A percentile compares a stretch with the other conserved stretches of the same genome.
These are phyloP conservation scores for Thielaviopsis musarum DNA, from an alignment of 2,329 filamentous ascomycete genomes.

Conservation along the genomic window DNA sequence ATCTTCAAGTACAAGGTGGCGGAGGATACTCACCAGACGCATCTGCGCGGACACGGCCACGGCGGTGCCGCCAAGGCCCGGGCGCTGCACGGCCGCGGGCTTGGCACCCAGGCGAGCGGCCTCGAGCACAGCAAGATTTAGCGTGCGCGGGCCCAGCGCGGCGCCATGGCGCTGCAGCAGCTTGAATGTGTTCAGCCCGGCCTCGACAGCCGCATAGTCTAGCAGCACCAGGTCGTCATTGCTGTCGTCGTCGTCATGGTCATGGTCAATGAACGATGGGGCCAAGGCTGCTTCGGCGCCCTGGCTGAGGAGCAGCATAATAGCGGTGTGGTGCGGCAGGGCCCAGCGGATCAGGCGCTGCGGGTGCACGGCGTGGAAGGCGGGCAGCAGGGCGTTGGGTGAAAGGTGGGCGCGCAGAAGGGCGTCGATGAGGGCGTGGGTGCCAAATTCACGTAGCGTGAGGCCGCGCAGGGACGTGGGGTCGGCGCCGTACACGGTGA, in stretches of 20 bases:
- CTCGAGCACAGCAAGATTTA: neutral
- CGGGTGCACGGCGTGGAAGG: neutral
- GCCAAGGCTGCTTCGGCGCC: neutral
- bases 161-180: neutral
- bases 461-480: neutral
- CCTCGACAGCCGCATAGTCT: neutral
- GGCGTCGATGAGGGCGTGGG: neutral
- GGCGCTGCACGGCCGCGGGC: no score
- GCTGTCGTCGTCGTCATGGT: no score
- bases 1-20: neutral
- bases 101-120: neutral
- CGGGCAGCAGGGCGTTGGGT: neutral
- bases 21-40: neutral
- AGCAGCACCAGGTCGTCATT: neutral
- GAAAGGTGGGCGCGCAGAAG: neutral
- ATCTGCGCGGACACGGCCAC: no score
- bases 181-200: neutral
- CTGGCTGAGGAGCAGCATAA: neutral
- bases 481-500: neutral
- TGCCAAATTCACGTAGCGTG: neutral
- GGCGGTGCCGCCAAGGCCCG: no score
- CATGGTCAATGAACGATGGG: no score
- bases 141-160: neutral
- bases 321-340: neutral
- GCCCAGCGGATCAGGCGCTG: neutral